phyloP scores from a whole-genome alignment of 2,329 filamentous ascomycete species.

The Leptographium galeiforme region DNA sequence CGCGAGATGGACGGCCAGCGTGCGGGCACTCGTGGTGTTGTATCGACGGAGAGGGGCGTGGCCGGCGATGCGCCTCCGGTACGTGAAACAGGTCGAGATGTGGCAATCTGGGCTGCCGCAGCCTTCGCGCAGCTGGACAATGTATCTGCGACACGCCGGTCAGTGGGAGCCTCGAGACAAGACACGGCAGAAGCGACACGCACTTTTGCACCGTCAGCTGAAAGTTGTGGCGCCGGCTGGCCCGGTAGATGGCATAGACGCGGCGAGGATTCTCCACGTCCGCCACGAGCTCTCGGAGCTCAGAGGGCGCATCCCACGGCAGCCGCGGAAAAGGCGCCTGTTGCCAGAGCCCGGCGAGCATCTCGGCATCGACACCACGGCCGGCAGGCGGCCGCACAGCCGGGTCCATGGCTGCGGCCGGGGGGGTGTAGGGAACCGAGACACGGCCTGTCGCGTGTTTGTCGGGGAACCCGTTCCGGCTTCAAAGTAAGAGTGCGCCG shows the following conservation, averaged over 20 bases:
- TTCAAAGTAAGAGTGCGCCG: too few species aligned
- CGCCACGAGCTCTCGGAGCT: constrained; percentile 40
- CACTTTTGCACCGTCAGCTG: constrained; percentile 56
- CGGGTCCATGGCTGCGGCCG: constrained; percentile 19
- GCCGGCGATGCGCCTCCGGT: constrained; percentile 52
- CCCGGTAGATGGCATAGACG: constrained; percentile 47
- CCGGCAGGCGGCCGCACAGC: constrained; percentile 18
- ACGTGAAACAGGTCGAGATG: constrained; percentile 70
- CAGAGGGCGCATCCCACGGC: constrained; percentile 44
- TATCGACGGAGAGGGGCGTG: constrained; percentile 63
- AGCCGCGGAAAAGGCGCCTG: constrained; percentile 45
- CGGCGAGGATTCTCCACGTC: constrained; percentile 48
- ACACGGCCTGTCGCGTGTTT: too few species aligned
- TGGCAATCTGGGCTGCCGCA: constrained; percentile 57
- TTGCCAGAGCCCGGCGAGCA: constrained; percentile 47
- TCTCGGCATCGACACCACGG: constrained; percentile 24
- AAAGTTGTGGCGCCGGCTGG: constrained; percentile 48
- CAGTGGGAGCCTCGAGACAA: constrained; percentile 4
- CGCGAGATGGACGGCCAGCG: constrained; percentile 66
- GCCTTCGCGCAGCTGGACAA: constrained; percentile 69
- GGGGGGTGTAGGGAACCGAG: too few species aligned
- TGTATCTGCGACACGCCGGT: constrained; percentile 41
- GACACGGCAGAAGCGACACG: not conserved
- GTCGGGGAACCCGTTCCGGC: too few species aligned
- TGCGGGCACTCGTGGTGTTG: constrained; percentile 68